Conservation (phyloP, 371 early-diverging fungal species). For the Mucor plumbeus region DNA sequence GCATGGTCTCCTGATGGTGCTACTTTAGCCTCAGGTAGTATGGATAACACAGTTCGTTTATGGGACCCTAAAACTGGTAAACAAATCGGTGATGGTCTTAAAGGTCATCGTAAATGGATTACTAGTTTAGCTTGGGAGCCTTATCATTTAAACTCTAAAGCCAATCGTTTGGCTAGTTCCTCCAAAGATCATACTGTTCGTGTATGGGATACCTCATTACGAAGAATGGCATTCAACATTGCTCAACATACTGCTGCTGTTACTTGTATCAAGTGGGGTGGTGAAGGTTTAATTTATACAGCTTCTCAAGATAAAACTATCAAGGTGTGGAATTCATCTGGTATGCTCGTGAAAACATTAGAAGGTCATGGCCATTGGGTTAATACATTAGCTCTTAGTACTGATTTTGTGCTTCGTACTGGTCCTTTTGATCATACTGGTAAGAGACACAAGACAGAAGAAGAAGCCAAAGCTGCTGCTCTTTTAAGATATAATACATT, state of each 20-base stretch:
- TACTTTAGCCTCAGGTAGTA: slow-evolving; percentile 89
- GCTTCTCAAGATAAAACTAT: slow-evolving; percentile 93
- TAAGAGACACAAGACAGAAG: slow-evolving; percentile 58
- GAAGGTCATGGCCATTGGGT: slow-evolving; percentile 93
- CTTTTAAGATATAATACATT: slow-evolving; percentile 79
- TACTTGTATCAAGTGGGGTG: slow-evolving; percentile 95
- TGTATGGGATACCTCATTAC: slow-evolving; percentile 90
- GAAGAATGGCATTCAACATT: slow-evolving; percentile 79
- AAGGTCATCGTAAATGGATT: slow-evolving; percentile 89
- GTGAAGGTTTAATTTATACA: slow-evolving; percentile 91
- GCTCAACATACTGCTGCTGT: slow-evolving; percentile 92
- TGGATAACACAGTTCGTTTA: slow-evolving; percentile 91
- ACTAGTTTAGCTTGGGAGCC: slow-evolving; percentile 95
- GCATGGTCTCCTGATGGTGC: slow-evolving; percentile 93
- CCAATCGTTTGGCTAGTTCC: slow-evolving; percentile 86
- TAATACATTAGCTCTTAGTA: slow-evolving; percentile 90
- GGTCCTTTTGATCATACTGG: slow-evolving; percentile 91
- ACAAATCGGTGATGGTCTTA: slow-evolving; percentile 77
- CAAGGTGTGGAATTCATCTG: slow-evolving; percentile 92
- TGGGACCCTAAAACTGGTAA: slow-evolving; percentile 91
- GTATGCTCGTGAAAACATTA: slow-evolving; percentile 83
- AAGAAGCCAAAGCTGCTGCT: slow-evolving; percentile 80
- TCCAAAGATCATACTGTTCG: slow-evolving; percentile 97
- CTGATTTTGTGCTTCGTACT: slow-evolving; percentile 88
- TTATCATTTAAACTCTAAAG: slow-evolving; percentile 79